A percentile compares a stretch with the other conserved stretches of the same genome.
phyloP scores from a whole-genome alignment of 805 yeast genomes.

The Schizosaccharomyces osmophilus region DNA sequence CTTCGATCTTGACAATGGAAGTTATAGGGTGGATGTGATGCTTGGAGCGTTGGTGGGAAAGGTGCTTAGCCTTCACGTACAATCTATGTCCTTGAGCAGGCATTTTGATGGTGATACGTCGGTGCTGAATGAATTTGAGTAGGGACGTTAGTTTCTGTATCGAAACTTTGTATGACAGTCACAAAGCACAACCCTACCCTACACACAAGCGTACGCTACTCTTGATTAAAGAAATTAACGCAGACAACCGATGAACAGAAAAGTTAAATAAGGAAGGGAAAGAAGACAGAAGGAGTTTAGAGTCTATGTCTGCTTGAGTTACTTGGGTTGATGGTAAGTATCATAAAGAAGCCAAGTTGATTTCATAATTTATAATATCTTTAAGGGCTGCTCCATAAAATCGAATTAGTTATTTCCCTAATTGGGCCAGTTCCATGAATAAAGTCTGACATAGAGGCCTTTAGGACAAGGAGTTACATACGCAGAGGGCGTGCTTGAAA shows the following conservation, averaged over 20 bases:
- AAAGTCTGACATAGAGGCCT: no score
- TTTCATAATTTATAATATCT: no score
- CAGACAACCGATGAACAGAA: neutral
- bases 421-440: no score
- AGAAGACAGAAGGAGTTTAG: no score
- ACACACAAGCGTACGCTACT: neutral
- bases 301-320: no score
- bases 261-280: no score
- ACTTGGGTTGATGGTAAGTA: no score
- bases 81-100: conserved; percentile 12
- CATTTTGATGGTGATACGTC: neutral
- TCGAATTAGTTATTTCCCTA: no score
- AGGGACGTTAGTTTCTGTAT: neutral
- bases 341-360: no score
- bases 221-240: neutral
- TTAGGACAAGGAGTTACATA: no score
- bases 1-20: conserved; percentile 91
- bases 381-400: no score
- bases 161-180: neutral
- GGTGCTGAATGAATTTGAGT: neutral
- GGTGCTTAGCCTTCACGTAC: conserved; percentile 99
- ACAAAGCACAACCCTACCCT: neutral
- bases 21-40: conserved; percentile 92
- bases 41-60: conserved; percentile 99
- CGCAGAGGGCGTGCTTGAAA: no score